These are phyloP conservation scores for Phaeosphaeriaceae sp. DNA, from an alignment of 2,329 filamentous ascomycete species.

Conservation along the genomic window DNA sequence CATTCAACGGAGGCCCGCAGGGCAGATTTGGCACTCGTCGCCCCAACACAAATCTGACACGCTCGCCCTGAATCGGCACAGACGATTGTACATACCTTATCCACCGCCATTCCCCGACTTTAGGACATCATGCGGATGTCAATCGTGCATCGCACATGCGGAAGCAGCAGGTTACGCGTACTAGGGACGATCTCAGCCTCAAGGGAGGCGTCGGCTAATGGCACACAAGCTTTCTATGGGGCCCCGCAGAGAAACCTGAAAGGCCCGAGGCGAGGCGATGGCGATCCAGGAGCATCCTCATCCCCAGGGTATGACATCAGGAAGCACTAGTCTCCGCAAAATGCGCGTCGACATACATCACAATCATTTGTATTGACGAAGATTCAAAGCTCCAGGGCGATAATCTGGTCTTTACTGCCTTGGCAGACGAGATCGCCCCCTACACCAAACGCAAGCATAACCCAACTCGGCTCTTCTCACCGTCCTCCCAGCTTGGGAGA, in stretches of 20 bases:
- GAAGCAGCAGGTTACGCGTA: constrained; percentile 19
- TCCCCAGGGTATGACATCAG: constrained; percentile 17
- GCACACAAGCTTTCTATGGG: constrained; percentile 30
- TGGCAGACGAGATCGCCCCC: background rate
- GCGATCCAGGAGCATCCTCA: constrained; percentile 18
- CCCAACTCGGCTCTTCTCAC: no score
- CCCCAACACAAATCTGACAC: constrained; percentile 20
- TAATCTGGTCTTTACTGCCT: background rate
- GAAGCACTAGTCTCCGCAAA: background rate
- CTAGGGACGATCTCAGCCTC: constrained; percentile 12
- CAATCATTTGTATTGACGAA: background rate
- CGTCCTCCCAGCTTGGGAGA: no score
- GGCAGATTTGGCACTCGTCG: constrained; percentile 16
- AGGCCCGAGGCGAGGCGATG: constrained; percentile 24
- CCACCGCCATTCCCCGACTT: constrained; percentile 7
- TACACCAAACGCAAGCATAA: no score
- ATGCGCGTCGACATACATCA: background rate
- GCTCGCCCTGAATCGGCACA: constrained; percentile 3
- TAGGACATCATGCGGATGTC: constrained; percentile 15
- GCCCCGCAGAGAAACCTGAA: constrained; percentile 26
- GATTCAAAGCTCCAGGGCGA: background rate
- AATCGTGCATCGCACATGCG: constrained; percentile 4
- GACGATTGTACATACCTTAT: background rate
- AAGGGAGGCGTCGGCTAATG: constrained; percentile 16
- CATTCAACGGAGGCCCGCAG: constrained; percentile 17